phyloP scores from a whole-genome alignment of 2,329 filamentous ascomycete genomes.

The Epichloe gansuensis region DNA sequence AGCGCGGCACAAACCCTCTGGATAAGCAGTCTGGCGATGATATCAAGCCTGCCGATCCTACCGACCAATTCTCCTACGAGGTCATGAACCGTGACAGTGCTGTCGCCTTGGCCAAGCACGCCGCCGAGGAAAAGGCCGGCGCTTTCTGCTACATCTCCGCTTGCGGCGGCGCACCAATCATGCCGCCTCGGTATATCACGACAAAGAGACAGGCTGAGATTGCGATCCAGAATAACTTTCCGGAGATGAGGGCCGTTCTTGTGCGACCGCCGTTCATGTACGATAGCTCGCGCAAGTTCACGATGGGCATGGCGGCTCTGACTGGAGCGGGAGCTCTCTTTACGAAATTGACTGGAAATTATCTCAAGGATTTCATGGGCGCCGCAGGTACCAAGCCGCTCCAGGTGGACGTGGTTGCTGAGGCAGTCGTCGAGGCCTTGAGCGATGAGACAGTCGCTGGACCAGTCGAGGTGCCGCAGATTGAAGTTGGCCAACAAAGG shows the following conservation, averaged over 20 bases:
- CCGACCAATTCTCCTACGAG: conserved; percentile 83
- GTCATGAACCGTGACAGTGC: conserved; percentile 91
- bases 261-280: conserved; percentile 81
- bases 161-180: conserved; percentile 68
- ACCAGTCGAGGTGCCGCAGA: conserved; percentile 62
- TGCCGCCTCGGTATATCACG: conserved; percentile 74
- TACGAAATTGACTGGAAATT: conserved; percentile 64
- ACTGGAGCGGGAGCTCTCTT: conserved; percentile 62
- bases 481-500: conserved; percentile 69
- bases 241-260: conserved; percentile 66
- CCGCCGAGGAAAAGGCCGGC: conserved; percentile 47
- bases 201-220: conserved; percentile 88
- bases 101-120: conserved; percentile 68
- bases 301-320: conserved; percentile 69
- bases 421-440: conserved; percentile 81
- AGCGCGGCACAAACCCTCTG: conserved; percentile 56
- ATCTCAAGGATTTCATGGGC: conserved; percentile 65
- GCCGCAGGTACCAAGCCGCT: conserved; percentile 74
- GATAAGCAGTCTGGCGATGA: conserved; percentile 44
- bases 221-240: conserved; percentile 59
- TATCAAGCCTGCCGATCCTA: conserved; percentile 51
- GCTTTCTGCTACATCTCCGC: conserved; percentile 85
- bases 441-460: conserved; percentile 61
- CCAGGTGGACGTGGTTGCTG: conserved; percentile 74
- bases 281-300: conserved; percentile 68